Base-by-base conservation (phyloP, 352 stramenopile genomes). In the Globisporangium viniferum region DNA sequence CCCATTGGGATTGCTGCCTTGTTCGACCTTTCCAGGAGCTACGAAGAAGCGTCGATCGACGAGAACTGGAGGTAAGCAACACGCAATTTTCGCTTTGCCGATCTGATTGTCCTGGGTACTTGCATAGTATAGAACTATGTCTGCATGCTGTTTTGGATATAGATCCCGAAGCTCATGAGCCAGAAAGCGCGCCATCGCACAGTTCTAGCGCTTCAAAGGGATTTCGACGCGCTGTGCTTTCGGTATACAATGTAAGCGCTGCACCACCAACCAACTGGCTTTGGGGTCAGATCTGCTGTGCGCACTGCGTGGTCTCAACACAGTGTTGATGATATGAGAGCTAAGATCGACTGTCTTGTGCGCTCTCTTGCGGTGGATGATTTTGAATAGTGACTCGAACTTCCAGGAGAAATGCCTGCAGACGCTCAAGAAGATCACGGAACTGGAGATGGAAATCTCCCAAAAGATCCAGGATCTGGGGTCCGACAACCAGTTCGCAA, bases 381-480 rank as follows among this genome's bases (percentile, higher is more conserved):
- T 3, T 22, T 33, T 6, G 14, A 7, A 1, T 18, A 76, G 71
- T 5, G 60, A 69, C 14, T 10, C 31, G 22, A 29, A 36, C 33
- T 58, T 67, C 35, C 64, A 57, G 27, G 55, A 65, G 0, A 57
- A 71, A 15, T 72, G 71, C 18, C 22, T 51, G 6, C 33, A 33
- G 20, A 74, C 61, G 60, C 59, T 77, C 29, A 20, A 35, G 41
- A 69, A 70, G 29, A 64, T 72, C 15, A 33, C 49, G 2, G 51
- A 51, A 15, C 65, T 75, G 29, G 24, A 70, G 15, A 5, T 10
- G 18, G 66, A 58, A 12, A 59, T 65, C 7, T 55, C 41, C 15
- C 29, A 58, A 49, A 48, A 31, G 27, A 46, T 65, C 8, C 36
- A 66, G 20, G 15, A 27, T 1, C 14, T 31, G 35, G 12, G 2